Conservation (phyloP, 116 monocot genomes). For the Zostera marina region DNA sequence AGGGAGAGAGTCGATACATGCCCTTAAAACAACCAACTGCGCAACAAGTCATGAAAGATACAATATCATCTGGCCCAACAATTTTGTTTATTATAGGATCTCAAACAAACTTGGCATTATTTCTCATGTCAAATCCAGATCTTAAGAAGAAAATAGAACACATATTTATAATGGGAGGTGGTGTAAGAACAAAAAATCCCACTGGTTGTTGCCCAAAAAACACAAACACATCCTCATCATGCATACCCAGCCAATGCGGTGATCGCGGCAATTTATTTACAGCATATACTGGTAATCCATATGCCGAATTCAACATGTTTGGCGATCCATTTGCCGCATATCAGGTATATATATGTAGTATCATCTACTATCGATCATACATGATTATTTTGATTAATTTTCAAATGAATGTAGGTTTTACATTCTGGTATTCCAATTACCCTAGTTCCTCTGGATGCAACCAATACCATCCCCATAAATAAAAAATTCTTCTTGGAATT, state of each 20-base stretch:
- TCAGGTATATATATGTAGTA: constrained; percentile 43
- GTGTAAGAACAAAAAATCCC: constrained; percentile 62
- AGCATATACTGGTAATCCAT: constrained; percentile 41
- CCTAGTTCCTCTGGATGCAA: constrained; percentile 77
- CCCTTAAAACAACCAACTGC: constrained; percentile 61
- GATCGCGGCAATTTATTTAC: constrained; percentile 66
- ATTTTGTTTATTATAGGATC: constrained; percentile 50
- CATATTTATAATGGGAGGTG: constrained; percentile 85
- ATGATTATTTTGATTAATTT: no score
- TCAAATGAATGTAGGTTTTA: constrained; percentile 25
- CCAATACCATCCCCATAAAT: constrained; percentile 68
- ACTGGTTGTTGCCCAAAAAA: constrained; percentile 63
- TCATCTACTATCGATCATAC: no score
- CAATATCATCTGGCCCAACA: constrained; percentile 60
- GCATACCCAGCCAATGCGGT: constrained; percentile 53
- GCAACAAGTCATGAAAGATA: constrained; percentile 60
- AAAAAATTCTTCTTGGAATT: constrained; percentile 48
- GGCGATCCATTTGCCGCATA: constrained; percentile 82
- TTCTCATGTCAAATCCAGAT: constrained; percentile 74
- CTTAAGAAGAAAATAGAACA: constrained; percentile 72
- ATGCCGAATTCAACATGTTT: constrained; percentile 88
- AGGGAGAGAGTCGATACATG: constrained; percentile 62
- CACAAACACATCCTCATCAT: constrained; percentile 14
- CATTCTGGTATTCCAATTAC: constrained; percentile 77
- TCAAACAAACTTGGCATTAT: constrained; percentile 66